Evolutionary conservation across 768 basidiomycete species (phyloP).

Genomic region (Suillus alpinus): DNA sequence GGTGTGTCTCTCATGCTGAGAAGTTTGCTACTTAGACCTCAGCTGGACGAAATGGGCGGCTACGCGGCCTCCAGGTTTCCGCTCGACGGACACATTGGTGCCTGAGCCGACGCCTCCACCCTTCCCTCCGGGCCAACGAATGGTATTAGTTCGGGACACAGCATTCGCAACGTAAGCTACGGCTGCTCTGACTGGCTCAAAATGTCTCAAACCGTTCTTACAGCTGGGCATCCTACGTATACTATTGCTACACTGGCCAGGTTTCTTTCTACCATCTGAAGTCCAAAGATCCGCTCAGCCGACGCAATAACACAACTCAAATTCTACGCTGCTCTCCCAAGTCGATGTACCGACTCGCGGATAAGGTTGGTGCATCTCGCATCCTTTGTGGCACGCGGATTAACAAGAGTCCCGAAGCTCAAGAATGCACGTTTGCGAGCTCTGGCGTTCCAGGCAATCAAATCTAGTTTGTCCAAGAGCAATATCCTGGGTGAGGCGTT

Average conservation of each 20-base stretch:
- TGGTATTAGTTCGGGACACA: constrained; percentile 27
- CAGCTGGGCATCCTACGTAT: constrained; percentile 28
- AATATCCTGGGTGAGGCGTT: constrained; percentile 29
- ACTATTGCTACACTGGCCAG: constrained; percentile 31
- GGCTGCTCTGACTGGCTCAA: background rate
- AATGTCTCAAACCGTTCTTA: background rate
- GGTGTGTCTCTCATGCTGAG: background rate
- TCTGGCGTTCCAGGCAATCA: constrained; percentile 21
- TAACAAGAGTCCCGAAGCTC: background rate
- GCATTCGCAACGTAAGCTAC: constrained; percentile 26
- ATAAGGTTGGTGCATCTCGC: constrained; percentile 11
- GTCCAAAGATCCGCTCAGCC: constrained; percentile 9
- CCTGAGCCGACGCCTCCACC: constrained; percentile 16
- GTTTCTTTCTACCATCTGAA: constrained; percentile 23
- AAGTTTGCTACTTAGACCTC: background rate
- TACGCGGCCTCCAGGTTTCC: background rate
- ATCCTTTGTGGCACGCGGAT: background rate
- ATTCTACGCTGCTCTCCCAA: constrained; percentile 31
- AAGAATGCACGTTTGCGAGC: background rate
- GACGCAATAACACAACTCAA: background rate
- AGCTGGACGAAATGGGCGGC: background rate
- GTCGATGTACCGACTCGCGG: constrained; percentile 37
- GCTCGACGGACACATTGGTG: background rate
- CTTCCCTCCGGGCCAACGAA: constrained; percentile 20
- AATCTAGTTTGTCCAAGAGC: constrained; percentile 17